Base-by-base conservation (phyloP, 2,329 filamentous ascomycete genomes). In the Diaporthe velutina region DNA sequence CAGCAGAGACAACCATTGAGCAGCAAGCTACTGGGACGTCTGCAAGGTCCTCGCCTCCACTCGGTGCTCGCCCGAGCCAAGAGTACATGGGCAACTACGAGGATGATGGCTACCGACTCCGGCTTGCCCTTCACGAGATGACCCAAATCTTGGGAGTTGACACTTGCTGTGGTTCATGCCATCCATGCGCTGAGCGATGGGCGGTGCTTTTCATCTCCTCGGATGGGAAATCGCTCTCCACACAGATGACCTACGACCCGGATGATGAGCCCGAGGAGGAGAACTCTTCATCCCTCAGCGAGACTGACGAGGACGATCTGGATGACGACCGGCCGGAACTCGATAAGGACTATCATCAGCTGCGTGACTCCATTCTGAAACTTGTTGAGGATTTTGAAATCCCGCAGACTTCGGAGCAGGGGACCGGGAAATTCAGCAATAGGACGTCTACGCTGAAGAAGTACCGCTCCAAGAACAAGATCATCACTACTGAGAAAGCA, bases 111-210 rank as follows among this genome's bases (percentile, higher is more conserved):
- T 90, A 89, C 77, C 90, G 90, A 45, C 86, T 95, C 70, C 90
- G 92, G 48, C 85, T 90, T 76, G 93, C 93, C 6, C 86, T 94
- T 70, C 91, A 93, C 72, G 93, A 95, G 79, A 92, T 95, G 91
- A 88, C 86, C 9, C 90, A 93, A 61, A 88, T 88, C 8, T 84
- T 95, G 13, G 93, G 93, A 6, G 79, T 86, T 9, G 92, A 95
- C 19, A 89, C 86, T 17, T 87, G 92, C 25, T 90, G 92, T 67
- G 93, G 93, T 30, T 87, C 90, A 19, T 93, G 92, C 72, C 94
- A 97, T 79, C 95, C 95, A 12, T 96, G 94, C 76, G 92, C 93
- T 1, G 95, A 97, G 83, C 89, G 93, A 73, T 98, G 95, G 95
- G 90, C 93, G 6, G 92, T 97, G 9, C 85, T 97, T 12, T 96